These are phyloP conservation scores for Rhexocercosporidium sp. DNA, from an alignment of 2,329 filamentous ascomycete species.

Conservation along the genomic window DNA sequence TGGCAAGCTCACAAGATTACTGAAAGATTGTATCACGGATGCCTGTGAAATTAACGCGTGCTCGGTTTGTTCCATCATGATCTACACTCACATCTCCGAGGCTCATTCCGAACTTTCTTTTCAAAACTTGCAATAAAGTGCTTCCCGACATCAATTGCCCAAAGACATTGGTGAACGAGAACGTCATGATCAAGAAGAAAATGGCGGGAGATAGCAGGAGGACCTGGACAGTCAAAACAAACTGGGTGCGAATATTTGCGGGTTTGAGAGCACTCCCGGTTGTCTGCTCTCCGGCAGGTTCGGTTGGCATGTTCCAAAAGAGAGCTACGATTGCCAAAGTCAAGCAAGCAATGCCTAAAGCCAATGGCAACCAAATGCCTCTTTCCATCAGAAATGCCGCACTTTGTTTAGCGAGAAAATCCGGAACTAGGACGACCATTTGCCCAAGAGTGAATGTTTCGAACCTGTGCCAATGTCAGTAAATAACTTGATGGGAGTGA, in stretches of 20 bases:
- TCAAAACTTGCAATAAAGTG: not conserved
- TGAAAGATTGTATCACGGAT: not conserved
- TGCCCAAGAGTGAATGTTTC: not conserved
- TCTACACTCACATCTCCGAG: not conserved
- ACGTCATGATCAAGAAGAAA: not conserved
- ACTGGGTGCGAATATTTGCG: not conserved
- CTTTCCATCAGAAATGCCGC: not conserved
- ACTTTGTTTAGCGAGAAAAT: not conserved
- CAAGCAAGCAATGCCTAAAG: not conserved
- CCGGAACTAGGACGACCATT: not conserved
- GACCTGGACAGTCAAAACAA: not conserved
- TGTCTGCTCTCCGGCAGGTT: not conserved
- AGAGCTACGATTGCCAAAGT: not conserved
- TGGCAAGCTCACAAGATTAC: not conserved
- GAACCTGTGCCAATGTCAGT: not conserved
- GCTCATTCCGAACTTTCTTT: not conserved
- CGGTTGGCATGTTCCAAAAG: not conserved
- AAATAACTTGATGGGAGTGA: too few species aligned
- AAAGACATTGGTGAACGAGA: not conserved
- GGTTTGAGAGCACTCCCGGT: not conserved
- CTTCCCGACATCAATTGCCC: not conserved
- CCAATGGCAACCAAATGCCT: not conserved
- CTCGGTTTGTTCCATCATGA: not conserved
- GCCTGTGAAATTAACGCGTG: not conserved
- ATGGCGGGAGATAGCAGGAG: not conserved